A percentile compares a stretch with the other conserved stretches of the same genome.
Conservation (phyloP, 768 basidiomycete species). For the Suillus variegatus region DNA sequence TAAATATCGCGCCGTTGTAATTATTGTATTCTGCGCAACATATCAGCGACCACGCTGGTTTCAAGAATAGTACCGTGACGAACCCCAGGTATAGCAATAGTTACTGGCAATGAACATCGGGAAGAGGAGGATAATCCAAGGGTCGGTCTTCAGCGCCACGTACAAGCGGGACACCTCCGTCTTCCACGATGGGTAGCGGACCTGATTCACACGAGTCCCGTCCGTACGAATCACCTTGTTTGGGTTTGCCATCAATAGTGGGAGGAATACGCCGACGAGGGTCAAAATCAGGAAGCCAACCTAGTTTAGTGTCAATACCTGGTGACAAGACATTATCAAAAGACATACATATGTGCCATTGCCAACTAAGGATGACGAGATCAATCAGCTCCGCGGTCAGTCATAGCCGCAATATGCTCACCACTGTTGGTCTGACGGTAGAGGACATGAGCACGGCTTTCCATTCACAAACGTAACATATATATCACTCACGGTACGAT, state of each 20-base stretch:
- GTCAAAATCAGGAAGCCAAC: conserved; percentile 73
- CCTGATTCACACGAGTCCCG: conserved; percentile 55
- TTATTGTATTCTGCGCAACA: conserved; percentile 62
- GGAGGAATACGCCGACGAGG: conserved; percentile 59
- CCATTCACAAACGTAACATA: not conserved
- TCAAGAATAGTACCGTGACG: conserved; percentile 23
- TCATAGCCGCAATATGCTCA: conserved; percentile 4
- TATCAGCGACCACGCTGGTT: not conserved
- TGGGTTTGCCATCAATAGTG: conserved; percentile 67
- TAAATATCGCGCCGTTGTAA: conserved; percentile 71
- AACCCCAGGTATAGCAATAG: conserved; percentile 81
- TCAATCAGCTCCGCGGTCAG: conserved; percentile 1
- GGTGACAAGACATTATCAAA: conserved; percentile 1
- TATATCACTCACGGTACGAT: not conserved
- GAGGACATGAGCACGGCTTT: not conserved
- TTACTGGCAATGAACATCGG: conserved; percentile 80
- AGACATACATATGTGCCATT: conserved; percentile 68
- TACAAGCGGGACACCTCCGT: conserved; percentile 65
- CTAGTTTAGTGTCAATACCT: conserved; percentile 32
- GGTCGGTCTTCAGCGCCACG: conserved; percentile 63
- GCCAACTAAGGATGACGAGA: conserved; percentile 44
- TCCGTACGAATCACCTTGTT: conserved; percentile 69
- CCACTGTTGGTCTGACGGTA: conserved; percentile 26
- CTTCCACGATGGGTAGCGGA: conserved; percentile 72
- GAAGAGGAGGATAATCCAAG: conserved; percentile 68